Base-by-base conservation (phyloP, 805 yeast species). In the Myxozyma monticola region DNA sequence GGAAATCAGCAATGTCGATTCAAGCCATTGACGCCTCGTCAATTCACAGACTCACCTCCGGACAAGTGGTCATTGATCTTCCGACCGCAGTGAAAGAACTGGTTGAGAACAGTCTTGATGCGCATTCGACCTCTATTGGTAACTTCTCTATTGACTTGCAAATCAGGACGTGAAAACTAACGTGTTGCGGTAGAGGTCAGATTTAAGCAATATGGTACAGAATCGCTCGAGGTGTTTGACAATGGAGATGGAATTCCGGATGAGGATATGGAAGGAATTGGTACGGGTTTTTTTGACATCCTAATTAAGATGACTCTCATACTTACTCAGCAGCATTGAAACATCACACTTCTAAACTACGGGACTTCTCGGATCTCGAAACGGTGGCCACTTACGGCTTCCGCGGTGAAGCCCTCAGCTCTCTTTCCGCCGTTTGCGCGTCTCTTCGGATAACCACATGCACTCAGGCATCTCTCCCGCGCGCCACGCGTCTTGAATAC, bases 51-150 rank as follows among this genome's bases (percentile, higher is more conserved):
- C 80, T 91, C 49, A 88, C 96, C 0, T 88, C 97, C 0, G 96
- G 96, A 0, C 99, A 93, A 66, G 98, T 93, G 12, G 85, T 93
- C 10, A 78, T 83, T 4, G 96, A 87, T 60, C 68, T 93, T 37
- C 73, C 79, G 0, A 80, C 91, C 0, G 85, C 87, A 0, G 81
- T 85, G 26, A 91, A 91, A 64, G 99, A 91, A 65, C 69, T 90
- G 1, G 74, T 93, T 2, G 99, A 91, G 62, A 91, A 91, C 65
- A 72, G 93, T 26, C 70, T 91, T 5, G 99, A 93, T 69, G 93
- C 97, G 0, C 67, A 75, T 20, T 77, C 93, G 8, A 73, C 78
- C 0, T 78, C 77, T 45, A 73, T 93, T 26, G 60, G 61, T 57
- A 42, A 29, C 46, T n/a, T 17, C n/a, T 14, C n/a, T 15, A 14